Percentiles rank a stretch among this genome's conserved stretches.
Evolutionary conservation across 805 yeast genomes (phyloP).

Genomic region (Alloascoidea africana): DNA sequence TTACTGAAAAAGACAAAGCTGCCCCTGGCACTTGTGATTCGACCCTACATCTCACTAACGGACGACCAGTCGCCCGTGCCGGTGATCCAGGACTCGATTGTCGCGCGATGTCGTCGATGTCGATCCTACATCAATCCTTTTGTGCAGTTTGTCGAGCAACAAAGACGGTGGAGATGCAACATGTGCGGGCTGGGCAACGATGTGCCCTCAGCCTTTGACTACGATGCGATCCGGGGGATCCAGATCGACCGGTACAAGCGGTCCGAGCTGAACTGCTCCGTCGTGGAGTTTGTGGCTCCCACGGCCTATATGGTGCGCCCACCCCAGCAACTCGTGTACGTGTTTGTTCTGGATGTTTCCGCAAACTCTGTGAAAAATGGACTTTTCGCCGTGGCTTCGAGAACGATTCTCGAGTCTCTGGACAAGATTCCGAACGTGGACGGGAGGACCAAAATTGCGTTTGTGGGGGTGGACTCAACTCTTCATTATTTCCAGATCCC

Average conservation of each 20-base stretch:
- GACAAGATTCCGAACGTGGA: constrained; percentile 82
- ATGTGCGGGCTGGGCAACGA: constrained; percentile 84
- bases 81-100: constrained; percentile 61
- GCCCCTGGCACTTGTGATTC: constrained; percentile 79
- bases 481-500: constrained; percentile 74
- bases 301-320: constrained; percentile 86
- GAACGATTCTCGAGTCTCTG: constrained; percentile 73
- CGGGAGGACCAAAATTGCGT: constrained; percentile 69
- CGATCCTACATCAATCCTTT: constrained; percentile 92
- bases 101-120: constrained; percentile 93
- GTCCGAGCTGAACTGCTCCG: constrained; percentile 70
- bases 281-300: constrained; percentile 90
- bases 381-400: constrained; percentile 69
- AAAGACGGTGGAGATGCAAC: constrained; percentile 89
- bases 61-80: constrained; percentile 62
- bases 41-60: constrained; percentile 75
- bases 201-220: constrained; percentile 71
- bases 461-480: constrained; percentile 78
- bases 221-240: constrained; percentile 40
- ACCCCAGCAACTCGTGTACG: constrained; percentile 84
- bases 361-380: constrained; percentile 67
- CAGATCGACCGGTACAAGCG: constrained; percentile 57
- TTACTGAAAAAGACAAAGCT: constrained; percentile 77
- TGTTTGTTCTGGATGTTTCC: constrained; percentile 80
- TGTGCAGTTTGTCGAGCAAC: constrained; percentile 60